These are phyloP conservation scores for Pleurotus cornucopiae DNA, from an alignment of 768 basidiomycete genomes.

Conservation along the genomic window DNA sequence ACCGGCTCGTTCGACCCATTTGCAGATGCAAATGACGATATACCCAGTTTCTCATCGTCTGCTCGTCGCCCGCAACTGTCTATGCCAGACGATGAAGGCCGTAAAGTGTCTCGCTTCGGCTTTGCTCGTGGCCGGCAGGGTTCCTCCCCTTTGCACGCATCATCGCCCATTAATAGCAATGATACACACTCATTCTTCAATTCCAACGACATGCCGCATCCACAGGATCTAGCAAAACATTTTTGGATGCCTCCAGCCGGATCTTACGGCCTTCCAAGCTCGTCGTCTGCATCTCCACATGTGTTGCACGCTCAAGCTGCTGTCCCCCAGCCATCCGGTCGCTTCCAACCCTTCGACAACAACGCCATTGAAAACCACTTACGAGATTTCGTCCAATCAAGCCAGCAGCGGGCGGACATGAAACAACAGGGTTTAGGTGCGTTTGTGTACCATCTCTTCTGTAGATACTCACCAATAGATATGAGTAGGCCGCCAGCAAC, in stretches of 20 bases:
- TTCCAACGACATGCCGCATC: constrained; percentile 28
- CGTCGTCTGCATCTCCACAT: constrained; percentile 40
- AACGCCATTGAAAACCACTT: constrained; percentile 73
- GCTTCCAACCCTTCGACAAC: constrained; percentile 53
- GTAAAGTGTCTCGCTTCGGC: constrained; percentile 76
- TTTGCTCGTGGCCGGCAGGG: constrained; percentile 72
- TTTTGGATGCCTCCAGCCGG: constrained; percentile 11
- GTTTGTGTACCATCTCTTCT: neutral
- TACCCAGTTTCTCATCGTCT: constrained; percentile 27
- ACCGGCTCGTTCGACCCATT: constrained; percentile 82
- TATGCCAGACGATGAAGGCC: constrained; percentile 54
- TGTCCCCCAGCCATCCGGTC: constrained; percentile 31
- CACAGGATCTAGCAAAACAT: constrained; percentile 23
- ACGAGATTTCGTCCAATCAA: constrained; percentile 70
- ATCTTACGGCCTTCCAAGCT: constrained; percentile 16
- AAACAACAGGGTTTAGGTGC: neutral
- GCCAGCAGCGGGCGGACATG: constrained; percentile 43
- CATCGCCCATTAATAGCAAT: constrained; percentile 48
- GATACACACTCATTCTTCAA: constrained; percentile 45
- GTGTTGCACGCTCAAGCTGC: constrained; percentile 36
- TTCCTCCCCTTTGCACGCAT: constrained; percentile 54
- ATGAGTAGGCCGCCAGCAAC: constrained; percentile 13
- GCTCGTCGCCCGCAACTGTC: constrained; percentile 28
- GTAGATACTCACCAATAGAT: too few species aligned
- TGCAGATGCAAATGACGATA: constrained; percentile 54